phyloP scores from a whole-genome alignment of 2,329 filamentous ascomycete species.

The Alternaria dauci region DNA sequence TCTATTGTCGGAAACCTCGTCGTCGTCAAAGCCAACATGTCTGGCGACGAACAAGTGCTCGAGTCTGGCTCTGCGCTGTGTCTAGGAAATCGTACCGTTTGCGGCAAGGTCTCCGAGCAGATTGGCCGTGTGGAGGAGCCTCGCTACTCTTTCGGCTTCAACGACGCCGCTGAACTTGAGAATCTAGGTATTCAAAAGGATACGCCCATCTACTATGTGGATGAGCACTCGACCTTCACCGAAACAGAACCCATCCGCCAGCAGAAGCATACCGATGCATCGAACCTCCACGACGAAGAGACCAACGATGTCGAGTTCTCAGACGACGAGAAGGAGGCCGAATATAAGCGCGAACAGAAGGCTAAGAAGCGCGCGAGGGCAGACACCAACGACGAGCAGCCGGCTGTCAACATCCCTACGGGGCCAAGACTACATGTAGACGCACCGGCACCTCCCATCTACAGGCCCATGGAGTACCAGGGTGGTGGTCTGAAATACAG shows the following conservation, averaged over 20 bases:
- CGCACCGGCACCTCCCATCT: conserved; percentile 24
- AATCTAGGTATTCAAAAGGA: conserved; percentile 73
- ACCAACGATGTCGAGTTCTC: conserved; percentile 93
- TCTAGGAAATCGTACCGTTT: conserved; percentile 74
- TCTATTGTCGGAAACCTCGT: conserved; percentile 79
- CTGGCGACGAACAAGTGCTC: conserved; percentile 84
- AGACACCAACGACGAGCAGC: conserved; percentile 36
- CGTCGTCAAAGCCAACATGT: conserved; percentile 78
- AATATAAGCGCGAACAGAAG: conserved; percentile 69
- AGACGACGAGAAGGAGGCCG: conserved; percentile 92
- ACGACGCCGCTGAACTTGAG: conserved; percentile 71
- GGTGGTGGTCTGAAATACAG: conserved; percentile 53
- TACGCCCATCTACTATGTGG: conserved; percentile 79
- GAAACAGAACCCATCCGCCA: conserved; percentile 83
- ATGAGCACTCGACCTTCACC: conserved; percentile 79
- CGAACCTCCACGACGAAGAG: conserved; percentile 94
- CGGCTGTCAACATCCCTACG: conserved; percentile 31
- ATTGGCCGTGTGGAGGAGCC: conserved; percentile 87
- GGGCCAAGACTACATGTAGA: conserved; percentile 31
- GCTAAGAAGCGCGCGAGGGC: conserved; percentile 63
- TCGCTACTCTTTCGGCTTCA: conserved; percentile 83
- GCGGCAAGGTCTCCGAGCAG: conserved; percentile 85
- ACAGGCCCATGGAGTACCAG: conserved; percentile 40
- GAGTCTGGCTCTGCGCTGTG: conserved; percentile 87
- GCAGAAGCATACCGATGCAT: conserved; percentile 90